Evolutionary conservation across 2,329 filamentous ascomycete genomes (phyloP).

Genomic region (Beauveria varroae): DNA sequence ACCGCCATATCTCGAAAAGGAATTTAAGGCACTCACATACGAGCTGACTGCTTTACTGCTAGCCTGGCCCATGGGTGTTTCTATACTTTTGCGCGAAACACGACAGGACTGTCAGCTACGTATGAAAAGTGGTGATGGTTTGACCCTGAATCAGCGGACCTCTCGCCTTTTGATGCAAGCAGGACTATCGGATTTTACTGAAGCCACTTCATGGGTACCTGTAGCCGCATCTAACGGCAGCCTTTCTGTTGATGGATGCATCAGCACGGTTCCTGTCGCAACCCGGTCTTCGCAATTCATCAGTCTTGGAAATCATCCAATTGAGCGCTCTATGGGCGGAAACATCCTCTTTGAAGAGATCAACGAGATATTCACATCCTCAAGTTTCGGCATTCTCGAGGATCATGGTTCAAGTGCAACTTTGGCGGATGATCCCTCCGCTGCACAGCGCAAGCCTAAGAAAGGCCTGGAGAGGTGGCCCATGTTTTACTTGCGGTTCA

Average conservation of each 20-base stretch:
- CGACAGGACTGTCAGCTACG: slow-evolving; percentile 28
- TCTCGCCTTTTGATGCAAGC: slow-evolving; percentile 58
- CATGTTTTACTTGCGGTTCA: slow-evolving; percentile 76
- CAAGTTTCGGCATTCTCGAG: slow-evolving; percentile 63
- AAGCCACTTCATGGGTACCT: slow-evolving; percentile 57
- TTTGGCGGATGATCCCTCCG: slow-evolving; percentile 1
- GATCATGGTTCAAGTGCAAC: slow-evolving; percentile 28
- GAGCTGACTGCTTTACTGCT: slow-evolving; percentile 59
- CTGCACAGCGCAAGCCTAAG: slow-evolving; percentile 30
- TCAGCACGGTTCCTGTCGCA: slow-evolving; percentile 64
- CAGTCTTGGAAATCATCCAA: slow-evolving; percentile 63
- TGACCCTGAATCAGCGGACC: slow-evolving; percentile 18
- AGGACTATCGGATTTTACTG: slow-evolving; percentile 47
- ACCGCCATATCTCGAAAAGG: slow-evolving; percentile 44
- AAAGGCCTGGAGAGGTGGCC: slow-evolving; percentile 77
- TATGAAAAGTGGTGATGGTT: slow-evolving; percentile 24
- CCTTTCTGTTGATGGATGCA: slow-evolving; percentile 59
- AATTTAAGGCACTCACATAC: slow-evolving; percentile 58
- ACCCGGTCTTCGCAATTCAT: slow-evolving; percentile 74
- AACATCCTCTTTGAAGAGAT: slow-evolving; percentile 69
- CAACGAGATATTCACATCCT: slow-evolving; percentile 69
- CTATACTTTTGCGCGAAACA: slow-evolving; percentile 51
- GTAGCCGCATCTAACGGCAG: slow-evolving; percentile 57
- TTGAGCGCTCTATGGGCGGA: slow-evolving; percentile 46
- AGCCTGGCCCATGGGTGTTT: slow-evolving; percentile 52